These are phyloP conservation scores for Vigna reflexopilosa DNA, from an alignment of 306 rosid species.

Conservation along the genomic window DNA sequence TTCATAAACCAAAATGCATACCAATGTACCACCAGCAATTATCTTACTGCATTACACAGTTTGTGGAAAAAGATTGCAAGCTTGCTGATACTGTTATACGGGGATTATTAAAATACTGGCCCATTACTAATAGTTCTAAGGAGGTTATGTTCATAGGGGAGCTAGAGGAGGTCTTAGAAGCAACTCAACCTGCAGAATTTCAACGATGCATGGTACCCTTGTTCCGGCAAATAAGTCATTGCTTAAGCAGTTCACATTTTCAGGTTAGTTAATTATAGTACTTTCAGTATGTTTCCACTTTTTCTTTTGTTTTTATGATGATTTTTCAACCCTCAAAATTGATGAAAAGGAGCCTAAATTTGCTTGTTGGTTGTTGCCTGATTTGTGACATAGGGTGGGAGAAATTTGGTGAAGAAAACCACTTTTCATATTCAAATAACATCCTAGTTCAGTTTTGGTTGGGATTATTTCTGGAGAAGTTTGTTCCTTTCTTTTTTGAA, in stretches of 20 bases:
- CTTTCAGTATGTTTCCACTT: conserved; percentile 39
- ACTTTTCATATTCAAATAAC: conserved; percentile 28
- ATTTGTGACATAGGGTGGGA: conserved; percentile 11
- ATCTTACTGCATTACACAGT: conserved; percentile 91
- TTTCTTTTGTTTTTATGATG: conserved; percentile 24
- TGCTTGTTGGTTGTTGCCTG: conserved; percentile 25
- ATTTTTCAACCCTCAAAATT: conserved; percentile 13
- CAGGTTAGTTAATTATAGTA: conserved; percentile 68
- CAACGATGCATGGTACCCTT: conserved; percentile 90
- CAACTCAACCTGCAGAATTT: conserved; percentile 93
- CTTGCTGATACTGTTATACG: conserved; percentile 95
- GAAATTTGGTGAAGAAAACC: conserved; percentile 24
- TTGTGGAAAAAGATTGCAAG: conserved; percentile 98
- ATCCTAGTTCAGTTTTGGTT: not conserved
- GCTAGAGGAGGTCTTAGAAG: conserved; percentile 96
- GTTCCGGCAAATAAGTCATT: conserved; percentile 82
- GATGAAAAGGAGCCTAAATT: not conserved
- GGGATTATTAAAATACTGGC: conserved; percentile 96
- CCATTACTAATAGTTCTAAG: conserved; percentile 93
- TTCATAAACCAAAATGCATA: conserved; percentile 94
- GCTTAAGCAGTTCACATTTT: conserved; percentile 95
- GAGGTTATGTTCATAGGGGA: conserved; percentile 99
- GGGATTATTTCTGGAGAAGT: not conserved
- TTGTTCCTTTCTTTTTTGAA: not conserved
- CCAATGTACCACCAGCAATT: conserved; percentile 95